Base-by-base conservation (phyloP, 2,329 filamentous ascomycete species). In the Beauveria caledonica region DNA sequence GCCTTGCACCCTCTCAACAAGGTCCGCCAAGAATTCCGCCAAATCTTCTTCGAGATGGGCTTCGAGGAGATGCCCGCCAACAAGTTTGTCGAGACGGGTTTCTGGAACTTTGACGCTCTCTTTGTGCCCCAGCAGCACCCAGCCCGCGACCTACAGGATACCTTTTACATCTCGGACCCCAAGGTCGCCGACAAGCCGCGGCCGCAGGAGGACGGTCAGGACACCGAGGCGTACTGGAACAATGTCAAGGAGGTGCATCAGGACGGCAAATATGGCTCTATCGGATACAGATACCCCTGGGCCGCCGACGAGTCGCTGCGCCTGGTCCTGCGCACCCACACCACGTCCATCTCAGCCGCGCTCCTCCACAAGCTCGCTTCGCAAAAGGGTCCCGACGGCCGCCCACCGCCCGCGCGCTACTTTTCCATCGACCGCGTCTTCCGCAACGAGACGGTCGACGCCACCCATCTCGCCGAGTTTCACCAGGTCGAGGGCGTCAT, bases 371-470 rank as follows among this genome's bases (percentile, higher is more conserved):
- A 92, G 71, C 83, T 99, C 57, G 92, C 94, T 29, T 84, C 88
- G 60, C 83, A 89, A 71, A 92, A 90, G 62, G 88, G 90, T 15
- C 89, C 90, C 5, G 82, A 86, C 67, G 84, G 84, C 51, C 77
- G 79, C 57, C 81, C 82, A 51, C 83, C 81, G 17, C 82, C 85
- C 40, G 92, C 91, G n/a, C 87, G 92, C 63, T 97, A 96, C 80
- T 99, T 99, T 80, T 96, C 91, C 63, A 99, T 99, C 72, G 94
- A 99, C 76, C 86, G 94, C 59, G 94, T 99, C 63, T 99, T 99
- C 87, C 86, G 91, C 66, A 99, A 99, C 75, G 94, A 99, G 77
- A 91, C 91, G 3, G 92, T 99, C 62, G 94, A 99, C 70, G 92
- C 92, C 15, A 99, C 94, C 9, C 94, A 99, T 80, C 77, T 99